Evolutionary conservation across 805 yeast species (phyloP), one percentile per base, ranked within the genome.

Genomic region (Peterozyma xylosa): DNA sequence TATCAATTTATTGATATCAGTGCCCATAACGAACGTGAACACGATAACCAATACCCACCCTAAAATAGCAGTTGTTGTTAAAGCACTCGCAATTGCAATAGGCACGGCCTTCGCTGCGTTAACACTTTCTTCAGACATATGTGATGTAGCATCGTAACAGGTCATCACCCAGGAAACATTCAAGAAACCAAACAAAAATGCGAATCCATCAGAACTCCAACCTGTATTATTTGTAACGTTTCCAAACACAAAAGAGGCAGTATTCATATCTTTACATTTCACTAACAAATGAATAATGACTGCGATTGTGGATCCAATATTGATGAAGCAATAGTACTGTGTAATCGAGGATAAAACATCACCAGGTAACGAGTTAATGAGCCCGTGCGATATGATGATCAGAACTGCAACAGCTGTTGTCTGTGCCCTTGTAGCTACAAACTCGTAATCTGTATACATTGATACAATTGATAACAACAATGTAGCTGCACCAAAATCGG

Each of bases 91-190:
- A 42, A 80, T 78, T 9, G 85, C 86, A 46, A 71, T 57, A 15
- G 86, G 85, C 6, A 80, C 76, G 30, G 71, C 64, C 45, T 61
- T 64, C 11, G 74, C 74, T 15, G 86, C 82, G 46, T 72, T 67
- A 45, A 67, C 63, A 46, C 77, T 71, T 54, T 75, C 80, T 54
- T 75, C 81, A 4, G 76, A 65, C 69, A 75, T 72, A 60, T 76
- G 74, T 38, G 76, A 68, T 33, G 75, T 70, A 18, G 78, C 73
- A 56, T 75, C 80, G 53, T 74, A 75, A 30, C 76, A 70, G 27
- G 80, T 77, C 67, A 74, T 74, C 46, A 78, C 77, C 80, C 81
- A 75, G 35, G 77, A 68, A 14, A 73, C 76, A 34, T 78, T 78
- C 58, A 73, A 64, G 70, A 75, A 74, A n/a, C 76, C 71, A 46